Base-by-base conservation (phyloP, 805 yeast species). In the Kodamaea kaohsiungensis region DNA sequence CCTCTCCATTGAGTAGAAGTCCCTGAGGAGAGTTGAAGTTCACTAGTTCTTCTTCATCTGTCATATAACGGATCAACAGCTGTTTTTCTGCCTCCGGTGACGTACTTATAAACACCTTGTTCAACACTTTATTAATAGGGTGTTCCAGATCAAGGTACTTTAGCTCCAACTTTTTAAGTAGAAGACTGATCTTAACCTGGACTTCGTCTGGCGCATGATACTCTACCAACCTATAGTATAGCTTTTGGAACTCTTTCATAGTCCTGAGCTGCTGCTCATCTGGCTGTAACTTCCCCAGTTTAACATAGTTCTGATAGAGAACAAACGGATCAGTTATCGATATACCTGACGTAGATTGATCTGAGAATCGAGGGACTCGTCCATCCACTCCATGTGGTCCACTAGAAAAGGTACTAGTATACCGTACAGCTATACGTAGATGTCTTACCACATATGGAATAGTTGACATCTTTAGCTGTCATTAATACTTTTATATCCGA, bases 21-120 rank as follows among this genome's bases (percentile, higher is more conserved):
- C 92, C 92, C 53, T 80, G 86, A 0, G 91, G 91, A 0, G 88
- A 76, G 1, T 80, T 74, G 53, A 83, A 72, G 52, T 80, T 73
- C 3, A 67, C 61, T 33, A 86, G 63, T 58, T 84, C 87, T 54
- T 85, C 88, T 58, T 86, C 89, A 61, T 85, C 87, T 0, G 83
- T 75, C 18, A 87, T 62, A 8, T 76, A 76, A 54, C 69, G 68
- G 18, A 87, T 72, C 45, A 87, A 61, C 43, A 81, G 82, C 9
- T 62, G 70, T 54, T 62, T 64, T 40, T 65, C 63, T 1, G 59
- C 67, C 46, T 63, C 67, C 46, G 65, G 76, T 8, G 48, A 27
- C 63, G 60, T 73, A 56, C 64, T 48, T 58, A 70, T 58, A 57
- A 68, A 76, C 48, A 66, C 59, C 57, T 46, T 67, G 16, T 25